phyloP scores from a whole-genome alignment of 2,329 filamentous ascomycete species.

The Penicillium sp. region DNA sequence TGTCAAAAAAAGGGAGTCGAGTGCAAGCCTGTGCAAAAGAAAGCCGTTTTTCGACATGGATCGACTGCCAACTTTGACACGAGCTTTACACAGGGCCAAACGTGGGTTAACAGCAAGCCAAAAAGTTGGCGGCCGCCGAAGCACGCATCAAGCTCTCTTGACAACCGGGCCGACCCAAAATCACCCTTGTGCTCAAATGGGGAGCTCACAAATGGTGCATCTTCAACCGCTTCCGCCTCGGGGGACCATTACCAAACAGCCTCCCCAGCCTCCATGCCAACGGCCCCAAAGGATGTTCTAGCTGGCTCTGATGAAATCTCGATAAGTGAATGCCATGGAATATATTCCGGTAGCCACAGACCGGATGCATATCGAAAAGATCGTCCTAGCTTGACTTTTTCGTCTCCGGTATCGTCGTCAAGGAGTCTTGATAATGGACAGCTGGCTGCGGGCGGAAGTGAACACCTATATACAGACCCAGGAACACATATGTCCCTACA shows the following conservation, averaged over 20 bases:
- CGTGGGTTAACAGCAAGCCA: slow-evolving; percentile 29
- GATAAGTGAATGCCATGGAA: not conserved
- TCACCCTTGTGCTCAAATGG: not conserved
- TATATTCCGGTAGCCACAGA: not conserved
- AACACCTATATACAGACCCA: not conserved
- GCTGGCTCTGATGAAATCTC: not conserved
- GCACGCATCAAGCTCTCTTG: not conserved
- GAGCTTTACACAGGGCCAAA: slow-evolving; percentile 18
- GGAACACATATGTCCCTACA: not conserved
- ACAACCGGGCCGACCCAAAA: not conserved
- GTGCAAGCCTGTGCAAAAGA: slow-evolving; percentile 16
- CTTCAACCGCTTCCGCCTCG: not conserved
- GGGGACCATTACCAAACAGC: not conserved
- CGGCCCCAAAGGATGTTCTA: not conserved
- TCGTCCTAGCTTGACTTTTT: not conserved
- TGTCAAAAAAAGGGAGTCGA: slow-evolving; percentile 19
- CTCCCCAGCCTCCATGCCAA: not conserved
- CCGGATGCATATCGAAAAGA: not conserved
- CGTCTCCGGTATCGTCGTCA: slow-evolving; percentile 4
- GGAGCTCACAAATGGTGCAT: not conserved
- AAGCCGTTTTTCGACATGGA: slow-evolving; percentile 21
- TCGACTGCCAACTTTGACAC: slow-evolving; percentile 19
- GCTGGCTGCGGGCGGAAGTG: not conserved
- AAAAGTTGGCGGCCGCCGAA: slow-evolving; percentile 16
- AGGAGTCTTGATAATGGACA: not conserved